phyloP scores from a whole-genome alignment of 306 rosid species.

The Sophora flavescens region DNA sequence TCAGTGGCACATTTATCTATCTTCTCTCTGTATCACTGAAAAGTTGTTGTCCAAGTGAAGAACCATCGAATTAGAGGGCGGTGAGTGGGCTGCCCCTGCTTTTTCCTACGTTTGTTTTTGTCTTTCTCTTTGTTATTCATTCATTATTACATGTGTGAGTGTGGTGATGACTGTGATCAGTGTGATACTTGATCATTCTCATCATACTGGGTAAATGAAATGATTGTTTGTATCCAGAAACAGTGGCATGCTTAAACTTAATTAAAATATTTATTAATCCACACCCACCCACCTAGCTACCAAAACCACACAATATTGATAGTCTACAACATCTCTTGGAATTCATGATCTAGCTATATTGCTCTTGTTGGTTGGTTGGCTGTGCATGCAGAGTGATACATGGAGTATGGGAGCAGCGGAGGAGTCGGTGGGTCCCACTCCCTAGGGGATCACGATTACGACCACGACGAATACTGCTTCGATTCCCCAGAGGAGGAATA shows the following conservation, averaged over 20 bases:
- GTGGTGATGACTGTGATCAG: too few relatives aligned
- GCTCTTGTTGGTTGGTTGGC: constrained; percentile 12
- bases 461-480: constrained; percentile 62
- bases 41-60: background rate
- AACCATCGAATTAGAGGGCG: background rate
- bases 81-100: constrained; percentile 16
- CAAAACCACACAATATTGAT: constrained; percentile 7
- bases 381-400: too few relatives aligned
- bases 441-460: constrained; percentile 55
- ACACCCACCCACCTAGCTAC: background rate
- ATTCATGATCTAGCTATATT: too few relatives aligned
- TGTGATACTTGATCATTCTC: background rate
- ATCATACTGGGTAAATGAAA: background rate
- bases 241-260: background rate
- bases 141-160: constrained; percentile 41
- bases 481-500: constrained; percentile 68
- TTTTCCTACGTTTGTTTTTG: background rate
- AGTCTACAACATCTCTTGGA: too few relatives aligned
- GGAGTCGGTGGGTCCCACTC: constrained; percentile 56
- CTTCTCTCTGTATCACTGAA: constrained; percentile 6
- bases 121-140: background rate
- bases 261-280: background rate
- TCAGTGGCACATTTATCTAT: constrained; percentile 60
- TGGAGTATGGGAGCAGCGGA: constrained; percentile 80
- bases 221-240: too few relatives aligned